phyloP scores from a whole-genome alignment of 768 basidiomycete species.

The Nidula microcarpa region DNA sequence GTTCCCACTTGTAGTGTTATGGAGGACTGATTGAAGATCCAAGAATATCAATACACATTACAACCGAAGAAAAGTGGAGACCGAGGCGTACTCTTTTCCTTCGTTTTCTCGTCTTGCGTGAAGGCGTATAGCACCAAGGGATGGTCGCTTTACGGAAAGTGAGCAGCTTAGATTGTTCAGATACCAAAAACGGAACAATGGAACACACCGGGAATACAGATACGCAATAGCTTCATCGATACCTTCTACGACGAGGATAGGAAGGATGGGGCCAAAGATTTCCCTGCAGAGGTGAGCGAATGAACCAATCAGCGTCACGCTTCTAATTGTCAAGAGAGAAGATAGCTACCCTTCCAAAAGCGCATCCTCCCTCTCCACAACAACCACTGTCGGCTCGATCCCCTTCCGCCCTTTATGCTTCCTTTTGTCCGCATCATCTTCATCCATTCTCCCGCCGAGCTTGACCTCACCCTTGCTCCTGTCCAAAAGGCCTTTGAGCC shows the following conservation, averaged over 20 bases:
- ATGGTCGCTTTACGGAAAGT: conserved; percentile 35
- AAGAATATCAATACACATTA: too few species aligned
- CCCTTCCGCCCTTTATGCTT: conserved; percentile 32
- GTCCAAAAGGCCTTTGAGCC: conserved; percentile 48
- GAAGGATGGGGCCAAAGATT: conserved; percentile 69
- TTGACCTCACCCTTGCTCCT: conserved; percentile 55
- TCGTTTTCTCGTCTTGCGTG: conserved; percentile 40
- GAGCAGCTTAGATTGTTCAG: background rate
- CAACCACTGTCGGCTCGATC: conserved; percentile 61
- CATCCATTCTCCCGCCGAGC: conserved; percentile 32
- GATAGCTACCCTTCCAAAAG: conserved; percentile 51
- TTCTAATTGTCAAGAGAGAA: background rate
- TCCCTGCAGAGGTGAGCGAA: conserved; percentile 39
- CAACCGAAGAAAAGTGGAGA: background rate
- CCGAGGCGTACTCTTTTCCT: conserved; percentile 28
- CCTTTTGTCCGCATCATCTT: background rate
- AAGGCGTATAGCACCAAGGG: conserved; percentile 68
- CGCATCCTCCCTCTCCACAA: conserved; percentile 48
- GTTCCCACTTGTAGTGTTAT: conserved; percentile 53
- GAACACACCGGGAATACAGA: conserved; percentile 45
- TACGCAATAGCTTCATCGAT: conserved; percentile 55
- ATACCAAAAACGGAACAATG: background rate
- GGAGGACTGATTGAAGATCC: conserved; percentile 50
- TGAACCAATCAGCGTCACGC: background rate
- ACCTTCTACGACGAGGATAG: conserved; percentile 55